phyloP scores from a whole-genome alignment of 179 eudicot species.

The Heliamphora ciliata region DNA sequence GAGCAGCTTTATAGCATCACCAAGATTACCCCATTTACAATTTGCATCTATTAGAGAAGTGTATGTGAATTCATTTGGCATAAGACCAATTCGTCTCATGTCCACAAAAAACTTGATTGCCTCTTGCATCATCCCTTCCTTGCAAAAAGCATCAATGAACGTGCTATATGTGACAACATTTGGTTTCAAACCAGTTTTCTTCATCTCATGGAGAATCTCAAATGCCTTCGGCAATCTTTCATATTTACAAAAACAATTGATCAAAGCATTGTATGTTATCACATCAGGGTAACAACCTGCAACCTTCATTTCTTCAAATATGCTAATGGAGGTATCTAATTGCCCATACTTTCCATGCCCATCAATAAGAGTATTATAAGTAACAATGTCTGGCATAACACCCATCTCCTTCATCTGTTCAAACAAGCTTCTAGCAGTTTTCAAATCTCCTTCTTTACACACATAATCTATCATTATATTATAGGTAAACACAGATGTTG shows the following conservation, averaged over 20 bases:
- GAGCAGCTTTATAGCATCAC: conserved; percentile 54
- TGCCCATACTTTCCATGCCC: conserved; percentile 79
- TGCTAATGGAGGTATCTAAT: conserved; percentile 37
- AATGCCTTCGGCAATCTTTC: conserved; percentile 61
- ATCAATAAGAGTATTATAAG: conserved; percentile 84
- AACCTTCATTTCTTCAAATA: conserved; percentile 63
- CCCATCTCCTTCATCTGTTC: conserved; percentile 52
- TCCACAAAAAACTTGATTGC: conserved; percentile 82
- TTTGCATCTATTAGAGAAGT: conserved; percentile 80
- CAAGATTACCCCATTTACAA: conserved; percentile 54
- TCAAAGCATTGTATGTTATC: conserved; percentile 79
- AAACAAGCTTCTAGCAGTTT: conserved; percentile 50
- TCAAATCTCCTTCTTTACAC: conserved; percentile 71
- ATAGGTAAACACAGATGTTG: conserved; percentile 69
- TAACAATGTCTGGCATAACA: conserved; percentile 67
- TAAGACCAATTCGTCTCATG: conserved; percentile 75
- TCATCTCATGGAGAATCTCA: conserved; percentile 68
- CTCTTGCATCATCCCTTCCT: conserved; percentile 73
- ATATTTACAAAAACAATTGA: conserved; percentile 75
- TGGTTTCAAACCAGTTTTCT: conserved; percentile 57
- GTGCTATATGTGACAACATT: conserved; percentile 92
- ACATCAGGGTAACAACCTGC: conserved; percentile 66
- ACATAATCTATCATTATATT: conserved; percentile 71
- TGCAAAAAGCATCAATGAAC: conserved; percentile 88
- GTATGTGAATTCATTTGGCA: conserved; percentile 80